phyloP scores from a whole-genome alignment of 768 basidiomycete species.

The Amyloporia xantha region DNA sequence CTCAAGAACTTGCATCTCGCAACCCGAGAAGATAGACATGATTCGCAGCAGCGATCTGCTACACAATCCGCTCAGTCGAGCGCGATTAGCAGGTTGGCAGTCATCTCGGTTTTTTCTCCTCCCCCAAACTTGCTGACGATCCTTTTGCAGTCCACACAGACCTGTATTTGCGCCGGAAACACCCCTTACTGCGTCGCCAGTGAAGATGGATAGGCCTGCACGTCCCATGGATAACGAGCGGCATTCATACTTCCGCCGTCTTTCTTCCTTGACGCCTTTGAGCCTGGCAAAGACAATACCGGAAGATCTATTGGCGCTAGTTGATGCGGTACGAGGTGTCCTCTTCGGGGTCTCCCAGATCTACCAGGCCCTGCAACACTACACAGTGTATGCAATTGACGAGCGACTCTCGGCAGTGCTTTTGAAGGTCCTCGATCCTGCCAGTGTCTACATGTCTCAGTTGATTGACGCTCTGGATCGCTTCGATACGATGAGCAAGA shows the following conservation, averaged over 20 bases:
- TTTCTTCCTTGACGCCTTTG: constrained; percentile 67
- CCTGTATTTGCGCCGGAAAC: constrained; percentile 19
- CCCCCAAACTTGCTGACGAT: no score
- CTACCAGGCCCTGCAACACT: constrained; percentile 83
- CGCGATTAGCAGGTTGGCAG: neutral
- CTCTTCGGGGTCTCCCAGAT: constrained; percentile 90
- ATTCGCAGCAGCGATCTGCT: neutral
- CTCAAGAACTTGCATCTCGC: constrained; percentile 37
- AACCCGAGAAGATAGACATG: constrained; percentile 3
- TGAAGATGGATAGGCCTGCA: constrained; percentile 33
- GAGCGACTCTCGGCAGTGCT: constrained; percentile 78
- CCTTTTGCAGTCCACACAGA: constrained; percentile 14
- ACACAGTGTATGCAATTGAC: constrained; percentile 75
- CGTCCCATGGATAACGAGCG: constrained; percentile 72
- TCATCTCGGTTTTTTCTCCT: neutral
- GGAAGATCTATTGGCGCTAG: constrained; percentile 54
- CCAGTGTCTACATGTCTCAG: constrained; percentile 71
- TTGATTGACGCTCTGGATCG: constrained; percentile 86
- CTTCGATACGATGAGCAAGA: constrained; percentile 78
- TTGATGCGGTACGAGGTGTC: constrained; percentile 88
- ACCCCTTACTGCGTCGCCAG: constrained; percentile 33
- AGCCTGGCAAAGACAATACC: constrained; percentile 63
- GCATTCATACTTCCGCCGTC: constrained; percentile 90
- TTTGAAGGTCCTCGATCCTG: constrained; percentile 80
- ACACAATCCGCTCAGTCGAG: neutral